Base-by-base conservation (phyloP, 768 basidiomycete genomes). In the Stropharia rugosoannulata region DNA sequence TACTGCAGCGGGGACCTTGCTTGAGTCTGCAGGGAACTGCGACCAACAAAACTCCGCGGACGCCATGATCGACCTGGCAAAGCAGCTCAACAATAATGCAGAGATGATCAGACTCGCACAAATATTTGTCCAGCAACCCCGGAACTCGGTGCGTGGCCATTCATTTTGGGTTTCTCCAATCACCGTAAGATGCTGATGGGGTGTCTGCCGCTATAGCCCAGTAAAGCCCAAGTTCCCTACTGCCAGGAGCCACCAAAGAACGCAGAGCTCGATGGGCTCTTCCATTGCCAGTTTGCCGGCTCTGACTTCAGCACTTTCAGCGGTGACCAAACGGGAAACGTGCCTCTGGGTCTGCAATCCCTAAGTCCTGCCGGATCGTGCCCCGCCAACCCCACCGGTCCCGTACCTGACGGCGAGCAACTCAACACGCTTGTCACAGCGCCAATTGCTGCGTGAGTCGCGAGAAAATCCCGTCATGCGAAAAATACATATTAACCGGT, bases 21-120 rank as follows among this genome's bases (percentile, higher is more conserved):
- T 83, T 5, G 82, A 80, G 6, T 78, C 72, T 9, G 71, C 69
- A 0, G 68, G 68, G 16, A 66, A 70, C 52, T 79, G 77, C 48
- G 76, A 70, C 49, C 80, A 82, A 59, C 80, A 82, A 59, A 62
- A 82, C 59, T 71, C 72, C 10, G 80, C 78, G 2, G 80, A 81
- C 56, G 41, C 55, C 7, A 81, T 81, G 80, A 69, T 82, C 52
- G 70, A 77, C 59, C 74, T 84, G n/a, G 66, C 67, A 2, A 68
- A 67, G 50, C 47, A 61, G 36, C 68, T 79, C 18, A 66, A 69
- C 16, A 75, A 67, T 57, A 71, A 76, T 55, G 51, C 74, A 2
- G 73, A 77, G 53, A 77, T 79, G 75, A 78, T 78, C 58, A 59
- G 67, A 25, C 70, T 77, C 15, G 65, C 77, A 0, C 76, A 79